Conservation (phyloP, 768 basidiomycete genomes). For the Lactarius psammicola region DNA sequence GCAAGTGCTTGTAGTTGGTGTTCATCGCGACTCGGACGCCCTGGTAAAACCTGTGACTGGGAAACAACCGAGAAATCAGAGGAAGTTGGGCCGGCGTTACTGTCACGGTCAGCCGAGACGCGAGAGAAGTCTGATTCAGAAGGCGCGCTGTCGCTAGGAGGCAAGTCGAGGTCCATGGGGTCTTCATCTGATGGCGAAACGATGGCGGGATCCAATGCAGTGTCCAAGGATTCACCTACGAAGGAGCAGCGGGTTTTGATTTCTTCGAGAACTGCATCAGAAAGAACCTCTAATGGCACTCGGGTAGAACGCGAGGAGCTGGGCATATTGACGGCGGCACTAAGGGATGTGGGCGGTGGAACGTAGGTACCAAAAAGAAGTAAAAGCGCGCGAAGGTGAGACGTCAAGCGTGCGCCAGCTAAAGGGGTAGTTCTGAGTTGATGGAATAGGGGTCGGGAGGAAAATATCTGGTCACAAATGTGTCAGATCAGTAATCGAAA, state of each 20-base stretch:
- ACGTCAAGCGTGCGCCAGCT: conserved; percentile 78
- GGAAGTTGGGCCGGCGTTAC: conserved; percentile 46
- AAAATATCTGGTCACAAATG: conserved; percentile 66
- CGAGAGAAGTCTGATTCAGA: conserved; percentile 70
- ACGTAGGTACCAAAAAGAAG: conserved; percentile 80
- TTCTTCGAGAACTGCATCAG: conserved; percentile 80
- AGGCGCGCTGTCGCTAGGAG: conserved; percentile 54
- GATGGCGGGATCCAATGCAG: conserved; percentile 30
- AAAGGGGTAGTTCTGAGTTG: conserved; percentile 81
- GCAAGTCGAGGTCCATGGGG: conserved; percentile 45
- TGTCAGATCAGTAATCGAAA: conserved; percentile 9
- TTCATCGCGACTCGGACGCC: conserved; percentile 41
- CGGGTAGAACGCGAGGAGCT: conserved; percentile 59
- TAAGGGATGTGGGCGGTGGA: conserved; percentile 75
- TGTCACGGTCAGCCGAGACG: conserved; percentile 45
- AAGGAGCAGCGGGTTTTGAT: conserved; percentile 90
- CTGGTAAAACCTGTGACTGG: conserved; percentile 38
- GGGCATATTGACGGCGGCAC: conserved; percentile 60
- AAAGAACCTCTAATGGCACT: conserved; percentile 77
- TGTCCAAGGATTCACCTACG: conserved; percentile 63
- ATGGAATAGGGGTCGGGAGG: conserved; percentile 82
- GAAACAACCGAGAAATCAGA: conserved; percentile 62
- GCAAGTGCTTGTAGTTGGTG: conserved; percentile 62
- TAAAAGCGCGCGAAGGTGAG: conserved; percentile 77
- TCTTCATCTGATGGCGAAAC: conserved; percentile 33